Evolutionary conservation across 257 asterid species (phyloP).

Genomic region (Orobanche coerulescens): DNA sequence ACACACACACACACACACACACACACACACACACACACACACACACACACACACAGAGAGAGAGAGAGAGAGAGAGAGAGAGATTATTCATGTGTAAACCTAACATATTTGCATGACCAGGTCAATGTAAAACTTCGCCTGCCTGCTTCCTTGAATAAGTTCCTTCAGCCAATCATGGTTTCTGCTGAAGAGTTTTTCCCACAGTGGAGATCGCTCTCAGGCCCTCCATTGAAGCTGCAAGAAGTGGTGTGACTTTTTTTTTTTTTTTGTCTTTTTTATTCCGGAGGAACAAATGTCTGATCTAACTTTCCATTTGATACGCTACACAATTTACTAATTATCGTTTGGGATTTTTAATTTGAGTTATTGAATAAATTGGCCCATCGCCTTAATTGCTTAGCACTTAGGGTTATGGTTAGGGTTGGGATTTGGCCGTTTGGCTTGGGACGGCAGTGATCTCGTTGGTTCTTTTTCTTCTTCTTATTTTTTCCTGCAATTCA

Average conservation of each 20-base stretch:
- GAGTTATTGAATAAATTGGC: no score
- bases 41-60: no score
- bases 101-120: conserved; percentile 37
- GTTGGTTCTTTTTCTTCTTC: no score
- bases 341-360: no score
- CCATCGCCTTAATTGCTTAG: no score
- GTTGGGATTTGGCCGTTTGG: no score
- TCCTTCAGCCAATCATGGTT: conserved; percentile 66
- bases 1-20: no score
- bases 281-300: conserved; percentile 16
- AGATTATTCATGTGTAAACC: conserved; percentile 16
- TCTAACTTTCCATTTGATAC: conserved; percentile 23
- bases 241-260: conserved; percentile 61
- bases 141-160: conserved; percentile 81
- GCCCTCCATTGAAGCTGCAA: conserved; percentile 92
- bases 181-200: conserved; percentile 88
- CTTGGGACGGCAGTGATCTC: no score
- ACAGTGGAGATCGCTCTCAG: conserved; percentile 95
- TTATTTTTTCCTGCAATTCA: no score
- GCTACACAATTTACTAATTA: no score
- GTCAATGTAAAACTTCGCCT: conserved; percentile 85
- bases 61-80: conserved; percentile 1
- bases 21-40: no score
- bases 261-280: background rate
- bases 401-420: no score